A percentile compares a stretch with the other conserved stretches of the same genome.
phyloP scores from a whole-genome alignment of 1,284 basidiomycete genomes.

The Cronartium ribicola region DNA sequence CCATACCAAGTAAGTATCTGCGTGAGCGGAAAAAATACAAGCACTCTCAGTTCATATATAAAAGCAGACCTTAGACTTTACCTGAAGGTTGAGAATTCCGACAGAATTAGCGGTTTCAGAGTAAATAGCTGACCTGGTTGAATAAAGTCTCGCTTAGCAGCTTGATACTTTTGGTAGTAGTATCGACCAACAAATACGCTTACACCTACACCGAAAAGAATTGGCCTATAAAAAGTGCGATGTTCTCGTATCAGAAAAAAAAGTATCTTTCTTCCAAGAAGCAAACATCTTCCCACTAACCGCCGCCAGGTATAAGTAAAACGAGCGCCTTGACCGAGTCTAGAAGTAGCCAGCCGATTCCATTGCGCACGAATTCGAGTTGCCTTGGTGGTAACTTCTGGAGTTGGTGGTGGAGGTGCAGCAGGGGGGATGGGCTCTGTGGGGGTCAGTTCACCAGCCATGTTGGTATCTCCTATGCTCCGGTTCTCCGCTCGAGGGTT shows the following conservation, averaged over 20 bases:
- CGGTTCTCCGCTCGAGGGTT: no score
- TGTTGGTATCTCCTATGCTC: no score
- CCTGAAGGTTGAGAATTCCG: neutral
- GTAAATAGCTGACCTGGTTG: constrained; percentile 22
- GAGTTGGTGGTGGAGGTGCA: neutral
- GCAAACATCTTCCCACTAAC: neutral
- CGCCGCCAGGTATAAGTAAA: constrained; percentile 34
- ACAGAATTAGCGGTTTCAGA: neutral
- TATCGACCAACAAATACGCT: constrained; percentile 39
- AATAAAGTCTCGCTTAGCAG: constrained; percentile 26
- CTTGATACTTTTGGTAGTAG: constrained; percentile 37
- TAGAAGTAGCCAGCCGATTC: constrained; percentile 31
- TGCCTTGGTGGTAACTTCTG: neutral
- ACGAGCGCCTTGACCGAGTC: constrained; percentile 25
- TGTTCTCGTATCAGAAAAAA: neutral
- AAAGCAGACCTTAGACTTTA: neutral
- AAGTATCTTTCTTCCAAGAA: neutral
- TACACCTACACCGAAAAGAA: constrained; percentile 32
- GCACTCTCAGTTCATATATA: neutral
- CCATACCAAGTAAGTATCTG: constrained; percentile 49
- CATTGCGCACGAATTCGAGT: constrained; percentile 13
- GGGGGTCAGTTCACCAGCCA: neutral
- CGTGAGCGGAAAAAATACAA: neutral
- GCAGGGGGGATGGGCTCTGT: neutral
- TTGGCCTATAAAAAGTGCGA: constrained; percentile 7